Conservation (phyloP, 2,329 filamentous ascomycete species). For the Thelonectria rubi region DNA sequence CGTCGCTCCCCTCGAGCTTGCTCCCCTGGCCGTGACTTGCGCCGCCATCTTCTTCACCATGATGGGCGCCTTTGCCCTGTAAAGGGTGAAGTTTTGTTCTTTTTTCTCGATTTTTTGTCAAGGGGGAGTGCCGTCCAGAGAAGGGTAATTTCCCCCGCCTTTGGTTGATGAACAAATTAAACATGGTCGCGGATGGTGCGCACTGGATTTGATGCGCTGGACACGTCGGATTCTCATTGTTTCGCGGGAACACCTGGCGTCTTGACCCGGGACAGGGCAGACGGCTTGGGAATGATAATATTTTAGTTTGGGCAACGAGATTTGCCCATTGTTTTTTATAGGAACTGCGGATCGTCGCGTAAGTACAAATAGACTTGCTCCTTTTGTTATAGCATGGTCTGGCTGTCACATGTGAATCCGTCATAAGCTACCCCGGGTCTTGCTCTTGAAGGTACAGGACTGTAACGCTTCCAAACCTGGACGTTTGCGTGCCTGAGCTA, state of each 20-base stretch:
- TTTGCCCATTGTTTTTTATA: conserved; percentile 37
- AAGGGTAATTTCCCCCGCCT: conserved; percentile 12
- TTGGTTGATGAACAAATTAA: conserved; percentile 36
- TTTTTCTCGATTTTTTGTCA: conserved; percentile 24
- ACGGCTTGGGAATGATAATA: conserved; percentile 42
- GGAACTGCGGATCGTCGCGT: conserved; percentile 20
- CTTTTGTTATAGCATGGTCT: conserved; percentile 15
- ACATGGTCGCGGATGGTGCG: conserved; percentile 27
- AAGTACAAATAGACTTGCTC: conserved; percentile 39
- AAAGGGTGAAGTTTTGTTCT: conserved; percentile 32
- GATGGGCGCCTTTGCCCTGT: conserved; percentile 53
- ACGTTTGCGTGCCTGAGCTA: neutral
- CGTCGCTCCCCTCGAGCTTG: conserved; percentile 40
- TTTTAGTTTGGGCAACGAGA: conserved; percentile 40
- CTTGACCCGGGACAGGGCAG: conserved; percentile 36
- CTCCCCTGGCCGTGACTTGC: conserved; percentile 49
- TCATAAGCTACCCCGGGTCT: no score
- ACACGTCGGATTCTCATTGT: conserved; percentile 38
- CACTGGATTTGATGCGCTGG: conserved; percentile 38
- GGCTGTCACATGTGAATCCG: conserved; percentile 5
- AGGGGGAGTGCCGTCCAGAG: conserved; percentile 20
- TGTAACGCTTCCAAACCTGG: no score
- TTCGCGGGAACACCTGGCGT: conserved; percentile 40
- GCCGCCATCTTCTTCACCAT: conserved; percentile 49
- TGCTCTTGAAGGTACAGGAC: no score